Conservation (phyloP, 805 yeast species). For the Cyberlindnera petersonii region DNA sequence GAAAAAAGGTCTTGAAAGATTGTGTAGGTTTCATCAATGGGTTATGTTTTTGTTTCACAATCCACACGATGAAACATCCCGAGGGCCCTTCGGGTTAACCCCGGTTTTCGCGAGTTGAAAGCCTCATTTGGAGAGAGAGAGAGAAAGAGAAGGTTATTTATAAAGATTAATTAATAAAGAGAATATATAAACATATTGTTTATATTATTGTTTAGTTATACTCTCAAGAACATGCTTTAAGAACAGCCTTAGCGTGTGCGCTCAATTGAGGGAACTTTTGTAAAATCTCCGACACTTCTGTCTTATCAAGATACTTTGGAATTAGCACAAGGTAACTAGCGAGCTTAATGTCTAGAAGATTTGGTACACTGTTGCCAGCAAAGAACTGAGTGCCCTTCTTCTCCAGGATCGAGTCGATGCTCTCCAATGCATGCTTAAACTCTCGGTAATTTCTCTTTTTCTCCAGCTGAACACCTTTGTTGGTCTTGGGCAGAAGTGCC, state of each 20-base stretch:
- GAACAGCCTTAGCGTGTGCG: slow-evolving; percentile 17
- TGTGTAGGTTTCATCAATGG: slow-evolving; percentile 12
- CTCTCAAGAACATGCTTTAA: slow-evolving; percentile 10
- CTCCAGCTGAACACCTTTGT: slow-evolving; percentile 17
- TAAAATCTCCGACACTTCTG: slow-evolving; percentile 4
- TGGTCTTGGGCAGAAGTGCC: slow-evolving; percentile 6
- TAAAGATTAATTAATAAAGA: too few species aligned
- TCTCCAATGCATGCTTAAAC: slow-evolving; percentile 24
- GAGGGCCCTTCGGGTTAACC: too few species aligned
- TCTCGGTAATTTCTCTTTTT: slow-evolving; percentile 20
- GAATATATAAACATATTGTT: too few species aligned
- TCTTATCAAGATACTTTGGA: slow-evolving; percentile 17
- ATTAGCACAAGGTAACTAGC: slow-evolving; percentile 31
- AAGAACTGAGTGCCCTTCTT: slow-evolving; percentile 18
- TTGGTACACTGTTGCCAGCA: slow-evolving; percentile 18
- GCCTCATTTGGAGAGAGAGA: too few species aligned
- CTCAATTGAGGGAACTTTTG: slow-evolving; percentile 13
- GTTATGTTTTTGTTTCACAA: slow-evolving; percentile 14
- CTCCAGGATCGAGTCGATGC: slow-evolving; percentile 23
- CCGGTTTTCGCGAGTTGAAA: too few species aligned
- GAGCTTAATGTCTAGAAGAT: slow-evolving; percentile 30
- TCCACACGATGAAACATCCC: slow-evolving; percentile 19
- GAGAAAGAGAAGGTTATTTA: too few species aligned
- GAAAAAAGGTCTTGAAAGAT: too few species aligned
- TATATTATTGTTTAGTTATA: neutral